Base-by-base conservation (phyloP, 768 basidiomycete species). In the Leccinum uliginosum region DNA sequence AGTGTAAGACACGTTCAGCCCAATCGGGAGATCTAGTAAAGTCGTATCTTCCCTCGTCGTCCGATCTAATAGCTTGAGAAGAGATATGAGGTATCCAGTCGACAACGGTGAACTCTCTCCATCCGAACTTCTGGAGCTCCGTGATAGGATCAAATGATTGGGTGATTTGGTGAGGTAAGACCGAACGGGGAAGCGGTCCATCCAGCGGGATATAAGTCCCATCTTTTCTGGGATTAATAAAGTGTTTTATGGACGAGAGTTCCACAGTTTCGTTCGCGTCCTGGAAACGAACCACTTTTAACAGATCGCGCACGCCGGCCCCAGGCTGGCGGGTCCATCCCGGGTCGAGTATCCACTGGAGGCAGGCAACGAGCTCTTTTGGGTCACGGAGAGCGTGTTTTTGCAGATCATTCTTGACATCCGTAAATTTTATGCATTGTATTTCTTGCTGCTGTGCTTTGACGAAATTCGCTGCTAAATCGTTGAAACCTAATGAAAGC, bases 61-160 rank as follows among this genome's bases (percentile, higher is more conserved):
- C 63, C 11, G 74, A 72, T 12, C 67, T 58, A 30, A 81, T 71
- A 1, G 75, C 61, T 1, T 80, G 71, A 32, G 75, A 75, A 15
- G 81, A 75, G 45, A 96, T 73, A 70, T 86, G 78, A 11, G 70
- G 71, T 50, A 94, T 60, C 90, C 93, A 97, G 12, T 89, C 82
- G 1, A 78, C 63, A 10, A 93, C 66, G 0, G 81, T 77, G 8
- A 97, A 74, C 67, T 95, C 91, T 15, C 74, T 74, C 89, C 93
- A 94, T 1, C 82, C 83, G 60, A 96, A 89, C 4, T 80, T 75
- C 3, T 71, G 53, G 1, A 93, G 74, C 7, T 77, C 73, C 3
- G 76, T 76, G n/a, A n/a, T n/a, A 0, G 79, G 64, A 17, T 78
- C 64, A 59, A 93, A 77, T 11, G 78, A 69, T 57, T 81, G 83